phyloP scores from a whole-genome alignment of 2,329 filamentous ascomycete genomes.

The Dactylella cylindrospora region DNA sequence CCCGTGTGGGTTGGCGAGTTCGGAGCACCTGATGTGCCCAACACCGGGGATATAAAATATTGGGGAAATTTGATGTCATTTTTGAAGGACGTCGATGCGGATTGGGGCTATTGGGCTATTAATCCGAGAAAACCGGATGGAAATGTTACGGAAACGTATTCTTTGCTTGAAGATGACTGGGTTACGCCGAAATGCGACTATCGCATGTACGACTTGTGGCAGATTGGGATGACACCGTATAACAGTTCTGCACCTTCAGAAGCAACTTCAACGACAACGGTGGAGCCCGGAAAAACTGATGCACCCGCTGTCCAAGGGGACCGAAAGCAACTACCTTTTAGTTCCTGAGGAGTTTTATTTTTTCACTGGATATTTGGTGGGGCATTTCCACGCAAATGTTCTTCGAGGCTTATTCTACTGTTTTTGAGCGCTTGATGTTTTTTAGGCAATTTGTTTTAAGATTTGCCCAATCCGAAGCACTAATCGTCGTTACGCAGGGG shows the following conservation, averaged over 20 bases:
- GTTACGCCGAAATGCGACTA: conserved; percentile 64
- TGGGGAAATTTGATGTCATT: conserved; percentile 66
- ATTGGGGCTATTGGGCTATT: conserved; percentile 71
- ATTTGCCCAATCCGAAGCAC: too few relatives aligned
- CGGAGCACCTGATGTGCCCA: conserved; percentile 60
- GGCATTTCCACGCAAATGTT: too few relatives aligned
- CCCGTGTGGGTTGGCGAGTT: conserved; percentile 72
- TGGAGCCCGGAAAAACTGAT: conserved; percentile 1
- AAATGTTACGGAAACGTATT: conserved; percentile 63
- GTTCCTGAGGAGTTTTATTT: too few relatives aligned
- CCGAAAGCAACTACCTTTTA: conserved; percentile 9
- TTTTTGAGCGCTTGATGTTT: too few relatives aligned
- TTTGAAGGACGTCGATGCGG: conserved; percentile 62
- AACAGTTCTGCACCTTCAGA: conserved; percentile 13
- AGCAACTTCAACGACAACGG: conserved; percentile 1
- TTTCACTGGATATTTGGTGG: too few relatives aligned
- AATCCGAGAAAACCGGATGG: conserved; percentile 66
- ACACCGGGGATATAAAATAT: conserved; percentile 64
- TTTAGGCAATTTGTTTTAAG: too few relatives aligned
- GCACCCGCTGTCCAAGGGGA: neutral
- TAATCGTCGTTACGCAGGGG: too few relatives aligned
- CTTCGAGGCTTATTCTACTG: too few relatives aligned
- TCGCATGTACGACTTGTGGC: conserved; percentile 61
- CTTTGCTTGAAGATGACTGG: conserved; percentile 66
- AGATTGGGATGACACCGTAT: conserved; percentile 52